Conservation (phyloP, 2,329 filamentous ascomycete species). For the Aschersonia sp. region DNA sequence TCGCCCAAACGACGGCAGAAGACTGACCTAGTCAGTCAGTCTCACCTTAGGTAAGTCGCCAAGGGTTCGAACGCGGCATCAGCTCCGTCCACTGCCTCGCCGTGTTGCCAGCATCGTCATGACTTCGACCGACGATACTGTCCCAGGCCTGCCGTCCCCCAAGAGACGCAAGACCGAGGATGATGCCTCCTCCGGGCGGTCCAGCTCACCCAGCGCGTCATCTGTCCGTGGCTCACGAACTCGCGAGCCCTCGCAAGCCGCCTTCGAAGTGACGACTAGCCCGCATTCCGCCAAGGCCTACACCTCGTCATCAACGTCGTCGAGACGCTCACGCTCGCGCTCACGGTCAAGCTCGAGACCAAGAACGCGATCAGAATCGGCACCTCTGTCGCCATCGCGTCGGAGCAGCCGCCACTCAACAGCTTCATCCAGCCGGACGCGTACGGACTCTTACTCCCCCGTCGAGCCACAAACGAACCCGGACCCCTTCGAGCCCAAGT, state of each 20-base stretch:
- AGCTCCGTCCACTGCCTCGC: not conserved
- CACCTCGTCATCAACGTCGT: constrained; percentile 13
- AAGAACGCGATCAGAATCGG: constrained; percentile 22
- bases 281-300: constrained; percentile 12
- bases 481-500: constrained; percentile 47
- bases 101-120: not conserved
- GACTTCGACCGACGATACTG: not conserved
- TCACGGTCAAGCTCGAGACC: constrained; percentile 20
- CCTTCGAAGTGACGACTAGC: constrained; percentile 4
- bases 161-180: constrained; percentile 17
- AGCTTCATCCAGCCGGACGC: constrained; percentile 16
- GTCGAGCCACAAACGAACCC: constrained; percentile 8
- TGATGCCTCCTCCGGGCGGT: constrained; percentile 12
- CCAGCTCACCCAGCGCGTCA: constrained; percentile 6
- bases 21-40: too few relatives aligned
- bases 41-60: not conserved
- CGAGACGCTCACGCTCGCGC: constrained; percentile 3
- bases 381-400: constrained; percentile 16
- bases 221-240: not conserved
- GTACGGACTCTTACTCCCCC: constrained; percentile 6
- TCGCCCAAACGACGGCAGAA: too few relatives aligned
- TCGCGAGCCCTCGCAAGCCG: constrained; percentile 1
- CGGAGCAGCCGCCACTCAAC: constrained; percentile 1
- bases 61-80: constrained; percentile 13
- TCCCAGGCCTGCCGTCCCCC: constrained; percentile 5